Base-by-base conservation (phyloP, 2,329 filamentous ascomycete genomes). In the Aureobasidium leucospermi region DNA sequence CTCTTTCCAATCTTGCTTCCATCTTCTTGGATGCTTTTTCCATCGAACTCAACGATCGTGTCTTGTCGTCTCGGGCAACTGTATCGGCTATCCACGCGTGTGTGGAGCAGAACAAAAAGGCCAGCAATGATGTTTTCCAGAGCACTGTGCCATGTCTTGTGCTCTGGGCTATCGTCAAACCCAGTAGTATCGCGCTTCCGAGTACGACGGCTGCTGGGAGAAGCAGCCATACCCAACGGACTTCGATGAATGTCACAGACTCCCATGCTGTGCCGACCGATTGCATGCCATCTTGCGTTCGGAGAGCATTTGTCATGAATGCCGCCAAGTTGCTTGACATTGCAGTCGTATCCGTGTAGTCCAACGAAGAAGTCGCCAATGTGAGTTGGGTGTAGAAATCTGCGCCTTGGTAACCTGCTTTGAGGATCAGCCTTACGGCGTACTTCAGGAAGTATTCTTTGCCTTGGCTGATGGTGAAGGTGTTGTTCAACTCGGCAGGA, bases 381-480 rank as follows among this genome's bases (percentile, higher is more conserved):
- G 55, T 58, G 11, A 58, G 43, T 32, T 48, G 55, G 10, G 55
- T 58, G 34, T 58, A 58, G 6, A 58, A 58, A 7, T 58, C 55
- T 19, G 43, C 23, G 6, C 55, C 55, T 19, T 58, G 55, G n/a
- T 58, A 58, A 15, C 55, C 55, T 13, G 55, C 55, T 48, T 58
- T 58, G 42, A 58, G 43, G 15, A 58, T 48, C 15, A 58, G n/a
- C n/a, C 34, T 38, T 6, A 48, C 42, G 1, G 55, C 55, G 4
- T 58, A 58, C 36, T 48, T 58, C 15, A 58, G n/a, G 32, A 58
- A 58, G 36, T 58, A 58, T 28, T 58, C 55, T 41, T 58, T 58
- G 31, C 55, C 34, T 39, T 47, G 34, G 36, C 55, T 58, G 55
- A 58, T 58, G 42, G 55, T 58, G 43, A 48, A 58, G 15, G 55